Percentiles rank a stretch among this genome's conserved stretches.
Conservation (phyloP, 805 yeast species). For the Starmerella davenportii region DNA sequence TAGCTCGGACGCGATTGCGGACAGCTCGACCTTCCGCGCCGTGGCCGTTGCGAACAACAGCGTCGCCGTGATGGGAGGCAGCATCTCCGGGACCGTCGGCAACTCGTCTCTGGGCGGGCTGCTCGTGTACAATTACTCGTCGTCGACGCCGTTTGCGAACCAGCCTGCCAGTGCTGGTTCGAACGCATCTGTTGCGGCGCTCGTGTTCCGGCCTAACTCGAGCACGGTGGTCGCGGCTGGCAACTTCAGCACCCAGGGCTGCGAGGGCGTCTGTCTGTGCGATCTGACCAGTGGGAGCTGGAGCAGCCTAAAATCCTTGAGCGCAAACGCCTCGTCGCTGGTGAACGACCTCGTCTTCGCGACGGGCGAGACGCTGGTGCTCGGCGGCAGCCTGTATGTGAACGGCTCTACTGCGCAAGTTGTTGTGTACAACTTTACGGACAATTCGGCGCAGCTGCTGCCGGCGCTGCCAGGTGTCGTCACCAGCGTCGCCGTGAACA, state of each 20-base stretch:
- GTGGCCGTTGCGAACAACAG: slow-evolving; percentile 10
- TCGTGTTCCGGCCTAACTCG: slow-evolving; percentile 8
- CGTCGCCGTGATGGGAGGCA: slow-evolving; percentile 9
- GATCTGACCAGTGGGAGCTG: slow-evolving; percentile 26
- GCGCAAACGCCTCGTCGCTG: slow-evolving; percentile 1
- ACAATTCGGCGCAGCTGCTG: slow-evolving; percentile 27
- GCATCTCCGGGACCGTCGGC: slow-evolving; percentile 1
- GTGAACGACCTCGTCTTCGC: slow-evolving; percentile 22
- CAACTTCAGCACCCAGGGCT: slow-evolving; percentile 1
- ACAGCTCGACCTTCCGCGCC: background rate
- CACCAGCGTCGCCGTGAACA: slow-evolving; percentile 4
- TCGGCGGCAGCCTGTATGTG: slow-evolving; percentile 39
- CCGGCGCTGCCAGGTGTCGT: slow-evolving; percentile 23
- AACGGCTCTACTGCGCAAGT: slow-evolving; percentile 28
- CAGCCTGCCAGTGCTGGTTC: slow-evolving; percentile 6
- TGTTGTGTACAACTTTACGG: slow-evolving; percentile 36
- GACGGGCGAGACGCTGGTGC: slow-evolving; percentile 24
- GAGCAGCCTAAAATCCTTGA: slow-evolving; percentile 1
- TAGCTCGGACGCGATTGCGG: background rate
- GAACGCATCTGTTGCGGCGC: slow-evolving; percentile 1
- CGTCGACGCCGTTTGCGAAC: background rate
- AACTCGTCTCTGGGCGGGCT: slow-evolving; percentile 1
- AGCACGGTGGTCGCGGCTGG: slow-evolving; percentile 9
- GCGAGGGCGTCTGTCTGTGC: slow-evolving; percentile 34
- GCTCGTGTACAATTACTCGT: slow-evolving; percentile 2